Evolutionary conservation across 805 yeast genomes (phyloP), one percentile per base, ranked within the genome.

Genomic region (Lipomyces mesembrius): DNA sequence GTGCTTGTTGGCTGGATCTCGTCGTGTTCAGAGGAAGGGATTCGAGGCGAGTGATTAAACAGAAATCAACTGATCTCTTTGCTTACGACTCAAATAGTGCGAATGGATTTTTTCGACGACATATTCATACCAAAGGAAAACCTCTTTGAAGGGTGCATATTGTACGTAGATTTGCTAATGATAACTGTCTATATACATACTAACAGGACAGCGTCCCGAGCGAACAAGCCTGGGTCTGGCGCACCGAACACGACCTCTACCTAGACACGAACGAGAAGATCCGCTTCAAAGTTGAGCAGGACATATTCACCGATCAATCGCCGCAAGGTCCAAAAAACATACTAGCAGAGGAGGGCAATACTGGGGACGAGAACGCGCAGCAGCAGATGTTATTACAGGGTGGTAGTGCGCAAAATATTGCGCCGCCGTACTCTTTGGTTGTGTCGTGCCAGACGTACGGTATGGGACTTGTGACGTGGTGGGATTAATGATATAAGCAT

Each of bases 171-270:
- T 17, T n/a, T 35, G 11, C n/a, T 60, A 12, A 12, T 17, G 8
- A 9, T 7, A 56, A 22, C 2, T 57, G 6, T 20, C 22, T 7
- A 20, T 43, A 20, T 57, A 22, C n/a, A 52, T 12, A 52, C 55
- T 53, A 29, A 43, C 22, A 17, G 37, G n/a, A 51, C 29, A 68
- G 72, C 81, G 73, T 78, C 2, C 76, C 89, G 0, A 87, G 84
- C 54, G 99, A 95, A 70, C 91, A 89, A 75, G 97, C 97, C 12
- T 95, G 99, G 99, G 88, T 93, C 54, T 95, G 99, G 99, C 85
- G 86, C 62, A 82, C 84, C 68, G 95, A 88, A 2, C 87, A 89
- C 1, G 88, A 88, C 71, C 82, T 95, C 67, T 95, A 87, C 75
- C 82, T 95, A 63, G 99, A 95, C 82, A 82, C 91, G 43, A 92